These are phyloP conservation scores for Colletotrichum endophyticum DNA, from an alignment of 2,329 filamentous ascomycete genomes.

Conservation along the genomic window DNA sequence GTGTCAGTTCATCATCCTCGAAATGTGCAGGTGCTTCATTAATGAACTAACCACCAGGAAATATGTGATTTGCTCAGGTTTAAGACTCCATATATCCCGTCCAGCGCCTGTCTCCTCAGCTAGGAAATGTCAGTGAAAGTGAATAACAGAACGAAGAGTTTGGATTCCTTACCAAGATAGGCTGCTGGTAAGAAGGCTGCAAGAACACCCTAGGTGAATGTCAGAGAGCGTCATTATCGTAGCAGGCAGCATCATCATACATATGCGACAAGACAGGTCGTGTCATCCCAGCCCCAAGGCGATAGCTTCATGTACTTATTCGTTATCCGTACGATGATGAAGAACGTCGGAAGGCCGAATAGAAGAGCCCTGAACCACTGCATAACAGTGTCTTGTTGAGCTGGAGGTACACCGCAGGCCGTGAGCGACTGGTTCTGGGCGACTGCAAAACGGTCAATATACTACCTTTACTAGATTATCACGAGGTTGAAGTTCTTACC, in stretches of 20 bases:
- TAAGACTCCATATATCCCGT: slow-evolving; percentile 30
- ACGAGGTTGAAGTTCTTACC: background rate
- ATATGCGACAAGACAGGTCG: slow-evolving; percentile 7
- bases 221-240: background rate
- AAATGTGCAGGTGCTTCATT: background rate
- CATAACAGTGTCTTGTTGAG: background rate
- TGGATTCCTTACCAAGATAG: background rate
- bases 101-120: background rate
- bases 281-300: slow-evolving; percentile 11
- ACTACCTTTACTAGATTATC: background rate
- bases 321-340: background rate
- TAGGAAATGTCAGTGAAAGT: background rate
- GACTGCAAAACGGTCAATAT: background rate
- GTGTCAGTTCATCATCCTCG: slow-evolving; percentile 26
- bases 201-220: background rate
- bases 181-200: background rate
- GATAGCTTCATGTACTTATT: slow-evolving; percentile 17
- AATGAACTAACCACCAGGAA: background rate
- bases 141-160: background rate
- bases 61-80: slow-evolving; percentile 26
- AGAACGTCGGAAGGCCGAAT: background rate
- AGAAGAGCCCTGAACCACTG: background rate
- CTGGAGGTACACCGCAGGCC: background rate
- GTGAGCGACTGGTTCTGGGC: background rate
- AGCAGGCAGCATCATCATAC: background rate